phyloP scores from a whole-genome alignment of 352 stramenopile genomes.

The Hyaloperonospora brassicae region DNA sequence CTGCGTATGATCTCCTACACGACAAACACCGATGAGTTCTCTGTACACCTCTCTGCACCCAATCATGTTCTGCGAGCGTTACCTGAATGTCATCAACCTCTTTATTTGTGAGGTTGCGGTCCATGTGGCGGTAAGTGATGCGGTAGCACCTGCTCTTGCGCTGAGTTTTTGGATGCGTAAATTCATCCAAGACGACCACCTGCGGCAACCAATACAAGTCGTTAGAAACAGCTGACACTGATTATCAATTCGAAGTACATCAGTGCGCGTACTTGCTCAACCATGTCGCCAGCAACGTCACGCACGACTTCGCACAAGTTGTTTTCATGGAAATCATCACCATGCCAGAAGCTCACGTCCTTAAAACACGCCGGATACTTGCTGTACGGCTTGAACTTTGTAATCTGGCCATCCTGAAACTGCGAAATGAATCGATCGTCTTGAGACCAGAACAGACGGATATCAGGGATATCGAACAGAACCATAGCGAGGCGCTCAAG shows the following conservation, averaged over 20 bases:
- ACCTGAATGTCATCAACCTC: slow-evolving; percentile 97
- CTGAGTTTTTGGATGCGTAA: slow-evolving; percentile 95
- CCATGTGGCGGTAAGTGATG: slow-evolving; percentile 98
- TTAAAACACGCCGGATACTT: slow-evolving; percentile 99
- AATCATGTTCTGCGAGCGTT: neutral
- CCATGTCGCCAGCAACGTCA: slow-evolving; percentile 93
- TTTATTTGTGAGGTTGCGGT: slow-evolving; percentile 97
- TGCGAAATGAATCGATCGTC: slow-evolving; percentile 92
- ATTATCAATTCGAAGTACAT: neutral
- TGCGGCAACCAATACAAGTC: slow-evolving; percentile 8
- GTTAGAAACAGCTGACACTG: neutral
- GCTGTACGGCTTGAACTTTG: slow-evolving; percentile 96
- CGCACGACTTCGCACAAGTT: slow-evolving; percentile 96
- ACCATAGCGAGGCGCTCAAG: slow-evolving; percentile 99
- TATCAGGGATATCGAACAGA: slow-evolving; percentile 98
- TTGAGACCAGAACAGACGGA: slow-evolving; percentile 98
- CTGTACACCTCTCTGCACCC: slow-evolving; percentile 1
- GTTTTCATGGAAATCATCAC: slow-evolving; percentile 89
- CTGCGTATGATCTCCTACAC: slow-evolving; percentile 60
- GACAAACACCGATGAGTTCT: slow-evolving; percentile 2
- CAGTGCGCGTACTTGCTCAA: slow-evolving; percentile 79
- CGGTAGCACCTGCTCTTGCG: slow-evolving; percentile 94
- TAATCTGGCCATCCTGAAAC: slow-evolving; percentile 89
- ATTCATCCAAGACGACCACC: slow-evolving; percentile 91
- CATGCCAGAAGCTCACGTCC: slow-evolving; percentile 98